Conservation (phyloP, 1,284 basidiomycete genomes). For the Blastosporella zonata region DNA sequence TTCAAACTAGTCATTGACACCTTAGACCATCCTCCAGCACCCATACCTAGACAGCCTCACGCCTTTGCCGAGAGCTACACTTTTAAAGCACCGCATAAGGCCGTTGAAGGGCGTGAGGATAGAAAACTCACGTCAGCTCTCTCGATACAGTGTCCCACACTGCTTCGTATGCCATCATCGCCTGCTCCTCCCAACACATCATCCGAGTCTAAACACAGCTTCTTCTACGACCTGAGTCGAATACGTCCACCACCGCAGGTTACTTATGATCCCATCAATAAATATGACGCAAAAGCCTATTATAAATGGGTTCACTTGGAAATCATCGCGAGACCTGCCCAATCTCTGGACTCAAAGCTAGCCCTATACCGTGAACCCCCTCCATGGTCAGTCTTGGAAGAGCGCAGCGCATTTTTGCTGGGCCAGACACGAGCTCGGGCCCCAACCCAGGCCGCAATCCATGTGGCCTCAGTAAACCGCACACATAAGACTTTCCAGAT, state of each 20-base stretch:
- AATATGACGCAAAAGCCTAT: slow-evolving; percentile 16
- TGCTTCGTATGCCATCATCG: neutral
- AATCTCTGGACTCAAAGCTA: slow-evolving; percentile 25
- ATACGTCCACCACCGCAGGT: neutral
- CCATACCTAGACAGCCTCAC: neutral
- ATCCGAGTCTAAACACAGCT: slow-evolving; percentile 7
- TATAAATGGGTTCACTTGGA: slow-evolving; percentile 14
- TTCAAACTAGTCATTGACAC: slow-evolving; percentile 32
- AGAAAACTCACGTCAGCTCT: neutral
- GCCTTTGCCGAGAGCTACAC: neutral
- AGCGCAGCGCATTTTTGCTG: slow-evolving; percentile 1
- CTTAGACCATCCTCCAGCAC: slow-evolving; percentile 17
- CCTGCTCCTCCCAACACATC: neutral
- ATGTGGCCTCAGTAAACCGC: slow-evolving; percentile 8
- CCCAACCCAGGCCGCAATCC: neutral
- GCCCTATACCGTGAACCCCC: slow-evolving; percentile 41
- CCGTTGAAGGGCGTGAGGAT: neutral
- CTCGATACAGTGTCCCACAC: neutral
- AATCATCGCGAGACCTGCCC: slow-evolving; percentile 3
- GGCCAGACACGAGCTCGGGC: neutral
- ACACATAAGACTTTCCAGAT: slow-evolving; percentile 14
- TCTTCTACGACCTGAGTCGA: slow-evolving; percentile 8
- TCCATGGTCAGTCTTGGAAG: slow-evolving; percentile 18
- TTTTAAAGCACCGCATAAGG: neutral
- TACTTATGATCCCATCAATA: slow-evolving; percentile 14